phyloP scores from a whole-genome alignment of 257 asterid species.

The Gynochthodes officinalis region DNA sequence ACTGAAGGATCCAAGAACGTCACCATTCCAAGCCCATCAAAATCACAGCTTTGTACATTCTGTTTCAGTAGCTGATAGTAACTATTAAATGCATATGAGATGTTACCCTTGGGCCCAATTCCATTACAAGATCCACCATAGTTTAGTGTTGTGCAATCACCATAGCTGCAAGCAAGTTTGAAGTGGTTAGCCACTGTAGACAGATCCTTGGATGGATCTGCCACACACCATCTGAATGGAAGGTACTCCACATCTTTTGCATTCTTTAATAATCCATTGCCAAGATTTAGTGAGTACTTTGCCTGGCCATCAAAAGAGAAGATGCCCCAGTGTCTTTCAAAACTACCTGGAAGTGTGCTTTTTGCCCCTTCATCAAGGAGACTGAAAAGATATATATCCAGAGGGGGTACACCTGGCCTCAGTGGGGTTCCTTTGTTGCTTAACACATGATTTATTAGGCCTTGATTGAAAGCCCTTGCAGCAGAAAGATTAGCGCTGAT shows the following conservation, averaged over 20 bases:
- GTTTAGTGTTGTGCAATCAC: constrained; percentile 82
- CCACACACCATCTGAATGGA: constrained; percentile 92
- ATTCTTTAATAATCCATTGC: constrained; percentile 64
- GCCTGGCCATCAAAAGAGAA: constrained; percentile 93
- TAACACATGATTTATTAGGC: constrained; percentile 56
- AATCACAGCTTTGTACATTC: constrained; percentile 73
- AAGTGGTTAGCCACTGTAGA: constrained; percentile 57
- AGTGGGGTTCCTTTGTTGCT: constrained; percentile 76
- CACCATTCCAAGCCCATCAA: constrained; percentile 91
- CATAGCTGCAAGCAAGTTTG: constrained; percentile 70
- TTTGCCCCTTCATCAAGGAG: constrained; percentile 89
- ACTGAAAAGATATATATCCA: constrained; percentile 76
- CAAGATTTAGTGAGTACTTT: constrained; percentile 73
- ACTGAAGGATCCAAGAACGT: constrained; percentile 89
- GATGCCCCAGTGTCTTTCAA: constrained; percentile 95
- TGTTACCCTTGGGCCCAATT: constrained; percentile 71
- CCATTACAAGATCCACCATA: constrained; percentile 84
- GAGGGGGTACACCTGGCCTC: constrained; percentile 76
- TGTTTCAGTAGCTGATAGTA: constrained; percentile 79
- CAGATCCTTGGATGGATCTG: constrained; percentile 67
- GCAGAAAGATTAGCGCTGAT: constrained; percentile 70
- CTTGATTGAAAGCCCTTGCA: constrained; percentile 82
- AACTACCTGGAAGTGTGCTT: constrained; percentile 79
- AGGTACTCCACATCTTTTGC: constrained; percentile 72
- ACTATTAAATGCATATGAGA: constrained; percentile 89